phyloP scores from a whole-genome alignment of 768 basidiomycete genomes.

The Kwoniella shandongensis region DNA sequence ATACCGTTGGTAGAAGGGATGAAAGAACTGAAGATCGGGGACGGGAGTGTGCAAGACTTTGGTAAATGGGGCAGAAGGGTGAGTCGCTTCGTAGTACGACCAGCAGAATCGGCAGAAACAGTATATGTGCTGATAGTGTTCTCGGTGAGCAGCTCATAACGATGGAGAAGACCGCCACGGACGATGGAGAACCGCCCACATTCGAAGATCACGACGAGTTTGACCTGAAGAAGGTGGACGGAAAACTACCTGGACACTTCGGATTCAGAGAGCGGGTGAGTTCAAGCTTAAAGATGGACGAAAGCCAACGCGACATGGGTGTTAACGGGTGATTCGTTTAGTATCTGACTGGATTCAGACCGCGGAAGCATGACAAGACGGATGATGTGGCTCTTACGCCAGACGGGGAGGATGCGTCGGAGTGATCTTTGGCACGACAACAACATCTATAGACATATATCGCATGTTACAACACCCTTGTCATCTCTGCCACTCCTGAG shows the following conservation, averaged over 20 bases:
- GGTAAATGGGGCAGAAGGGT: conserved; percentile 93
- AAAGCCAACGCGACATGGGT: not conserved
- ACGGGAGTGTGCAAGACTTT: conserved; percentile 78
- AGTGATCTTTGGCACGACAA: too few relatives aligned
- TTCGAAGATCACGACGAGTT: conserved; percentile 36
- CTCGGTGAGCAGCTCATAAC: conserved; percentile 74
- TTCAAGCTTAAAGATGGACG: not conserved
- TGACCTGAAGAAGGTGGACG: conserved; percentile 47
- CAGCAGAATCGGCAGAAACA: too few relatives aligned
- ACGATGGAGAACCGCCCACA: conserved; percentile 37
- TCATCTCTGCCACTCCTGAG: too few relatives aligned
- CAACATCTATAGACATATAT: too few relatives aligned
- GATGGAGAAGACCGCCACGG: conserved; percentile 63
- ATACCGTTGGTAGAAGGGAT: conserved; percentile 78
- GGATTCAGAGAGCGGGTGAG: conserved; percentile 73
- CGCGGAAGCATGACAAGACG: conserved; percentile 5
- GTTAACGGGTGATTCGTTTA: too few relatives aligned
- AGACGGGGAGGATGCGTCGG: too few relatives aligned
- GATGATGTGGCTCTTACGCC: not conserved
- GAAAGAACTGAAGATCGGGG: conserved; percentile 59
- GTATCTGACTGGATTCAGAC: conserved; percentile 12
- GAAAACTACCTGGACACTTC: conserved; percentile 71
- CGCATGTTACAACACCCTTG: too few relatives aligned
- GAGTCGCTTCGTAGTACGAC: conserved; percentile 47
- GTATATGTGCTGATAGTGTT: not conserved